Base-by-base conservation (phyloP, 2,329 filamentous ascomycete genomes). In the Amauroascus verrucosus region DNA sequence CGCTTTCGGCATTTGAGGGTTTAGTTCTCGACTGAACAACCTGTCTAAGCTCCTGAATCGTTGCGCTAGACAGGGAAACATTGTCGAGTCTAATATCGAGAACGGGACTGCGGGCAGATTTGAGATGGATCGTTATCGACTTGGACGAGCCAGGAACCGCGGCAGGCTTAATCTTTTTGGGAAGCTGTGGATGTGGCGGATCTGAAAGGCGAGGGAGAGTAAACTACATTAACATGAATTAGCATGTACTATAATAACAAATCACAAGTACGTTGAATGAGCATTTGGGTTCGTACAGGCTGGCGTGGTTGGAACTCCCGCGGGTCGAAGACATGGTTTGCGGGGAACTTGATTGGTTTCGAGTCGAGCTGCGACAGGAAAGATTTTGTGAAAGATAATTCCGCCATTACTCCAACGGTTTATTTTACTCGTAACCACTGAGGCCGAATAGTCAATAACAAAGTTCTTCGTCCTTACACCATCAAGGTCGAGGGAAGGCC, bases 301-400 rank as follows among this genome's bases (percentile, higher is more conserved):
- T 82, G 77, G 57, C 86, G 82, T 24, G 85, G 75, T 22, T 87
- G 85, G 67, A 91, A 90, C 60, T 78, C 81, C 63, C 83, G 83
- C 48, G 88, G 82, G 65, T 96, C 88, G 70, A 91, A 87, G 69
- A 94, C 83, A 81, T 96, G 86, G 69, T 97, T 88, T 59, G 86
- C 76, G n/a, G 85, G 82, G 58, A 97, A 80, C 75, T 90, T 94
- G 62, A 83, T 70, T 6, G 89, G 85, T 48, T 84, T 83, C 56
- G 82, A 80, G 71, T 95, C 88, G 58, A 97, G 80, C 20, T 82
- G 79, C 50, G 83, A 76, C 61, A 98, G 82, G 70, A 95, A 96
- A 30, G 81, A 77, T 71, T 86, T 88, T 62, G 88, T 85, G 69
- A 96, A 97, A 48, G 82, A 75, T 56, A 90, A 72, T 77, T 96